Evolutionary conservation across 176 grass and related monocot genomes (phyloP).

Genomic region (Oropetium thomaeum): DNA sequence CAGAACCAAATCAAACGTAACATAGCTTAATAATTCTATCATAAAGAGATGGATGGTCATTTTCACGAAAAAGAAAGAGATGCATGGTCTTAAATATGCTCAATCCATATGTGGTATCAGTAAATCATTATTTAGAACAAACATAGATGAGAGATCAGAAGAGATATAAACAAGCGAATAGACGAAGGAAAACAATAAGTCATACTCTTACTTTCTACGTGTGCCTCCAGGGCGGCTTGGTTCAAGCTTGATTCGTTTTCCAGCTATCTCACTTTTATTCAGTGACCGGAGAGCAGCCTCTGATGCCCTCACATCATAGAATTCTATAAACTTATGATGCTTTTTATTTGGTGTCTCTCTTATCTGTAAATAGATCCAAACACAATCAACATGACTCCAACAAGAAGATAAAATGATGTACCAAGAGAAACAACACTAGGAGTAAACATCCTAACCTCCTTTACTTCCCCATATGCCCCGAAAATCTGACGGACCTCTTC

Average conservation of each 20-base stretch:
- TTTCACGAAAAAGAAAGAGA: too few relatives aligned
- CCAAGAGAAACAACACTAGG: not conserved
- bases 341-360: conserved; percentile 94
- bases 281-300: conserved; percentile 84
- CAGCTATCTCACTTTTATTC: conserved; percentile 95
- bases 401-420: conserved; percentile 6
- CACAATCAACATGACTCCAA: conserved; percentile 3
- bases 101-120: not conserved
- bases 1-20: conserved; percentile 2
- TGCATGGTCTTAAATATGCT: not conserved
- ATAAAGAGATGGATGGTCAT: not conserved
- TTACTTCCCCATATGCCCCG: conserved; percentile 88
- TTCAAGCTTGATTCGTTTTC: conserved; percentile 91
- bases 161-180: conserved; percentile 8
- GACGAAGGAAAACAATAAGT: conserved; percentile 10
- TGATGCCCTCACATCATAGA: conserved; percentile 91
- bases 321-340: conserved; percentile 98
- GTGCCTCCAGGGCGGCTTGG: conserved; percentile 88
- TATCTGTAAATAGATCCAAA: conserved; percentile 51
- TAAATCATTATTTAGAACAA: conserved; percentile 14
- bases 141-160: not conserved
- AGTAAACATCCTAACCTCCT: conserved; percentile 56
- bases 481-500: conserved; percentile 82
- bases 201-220: conserved; percentile 71
- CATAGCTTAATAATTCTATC: not conserved